These are phyloP conservation scores for Isatis lusitanica DNA, from an alignment of 441 rosid species.

Conservation along the genomic window DNA sequence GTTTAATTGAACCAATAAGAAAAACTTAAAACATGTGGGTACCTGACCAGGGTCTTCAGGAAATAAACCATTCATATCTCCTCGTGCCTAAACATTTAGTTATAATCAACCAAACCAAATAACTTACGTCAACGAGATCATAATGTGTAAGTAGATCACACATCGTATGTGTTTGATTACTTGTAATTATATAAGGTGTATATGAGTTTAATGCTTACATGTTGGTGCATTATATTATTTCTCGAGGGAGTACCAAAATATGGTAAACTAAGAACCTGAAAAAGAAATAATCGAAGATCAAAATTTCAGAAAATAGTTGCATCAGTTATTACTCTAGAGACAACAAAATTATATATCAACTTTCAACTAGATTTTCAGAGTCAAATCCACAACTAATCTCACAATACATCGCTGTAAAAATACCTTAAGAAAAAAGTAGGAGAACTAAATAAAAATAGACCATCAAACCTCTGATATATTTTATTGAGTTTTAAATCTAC, in stretches of 20 bases:
- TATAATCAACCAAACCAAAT: not conserved
- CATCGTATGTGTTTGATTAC: not conserved
- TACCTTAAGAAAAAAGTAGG: not conserved
- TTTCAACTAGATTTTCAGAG: not conserved
- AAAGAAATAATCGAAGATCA: not conserved
- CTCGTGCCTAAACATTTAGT: slow-evolving; percentile 51
- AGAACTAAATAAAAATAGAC: not conserved
- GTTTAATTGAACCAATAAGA: slow-evolving; percentile 46
- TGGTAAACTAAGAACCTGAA: slow-evolving; percentile 84
- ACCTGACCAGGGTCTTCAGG: slow-evolving; percentile 96
- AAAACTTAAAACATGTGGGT: slow-evolving; percentile 28
- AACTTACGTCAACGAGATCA: not conserved
- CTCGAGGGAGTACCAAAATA: slow-evolving; percentile 72
- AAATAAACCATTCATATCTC: slow-evolving; percentile 67
- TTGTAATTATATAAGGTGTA: not conserved
- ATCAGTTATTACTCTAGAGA: not conserved
- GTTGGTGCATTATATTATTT: slow-evolving; percentile 54
- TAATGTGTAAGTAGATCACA: slow-evolving; percentile 1
- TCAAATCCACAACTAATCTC: not conserved
- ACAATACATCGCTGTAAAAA: not conserved
- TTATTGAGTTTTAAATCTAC: not conserved
- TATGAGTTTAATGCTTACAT: slow-evolving; percentile 22
- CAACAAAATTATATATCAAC: not conserved
- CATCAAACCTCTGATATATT: not conserved
- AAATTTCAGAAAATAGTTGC: not conserved